Base-by-base conservation (phyloP, 129 eudicot species). In the Silybum marianum region DNA sequence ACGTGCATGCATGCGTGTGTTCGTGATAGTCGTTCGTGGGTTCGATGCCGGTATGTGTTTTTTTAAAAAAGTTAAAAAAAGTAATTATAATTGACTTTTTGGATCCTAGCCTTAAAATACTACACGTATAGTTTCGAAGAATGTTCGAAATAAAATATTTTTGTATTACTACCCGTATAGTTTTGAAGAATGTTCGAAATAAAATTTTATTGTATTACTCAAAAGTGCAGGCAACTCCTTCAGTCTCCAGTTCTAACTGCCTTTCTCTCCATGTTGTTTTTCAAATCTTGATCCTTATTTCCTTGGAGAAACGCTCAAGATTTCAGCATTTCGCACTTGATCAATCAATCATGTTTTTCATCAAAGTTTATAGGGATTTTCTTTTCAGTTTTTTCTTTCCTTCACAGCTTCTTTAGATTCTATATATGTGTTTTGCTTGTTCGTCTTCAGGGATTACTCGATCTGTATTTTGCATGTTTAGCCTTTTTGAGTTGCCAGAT, bases 401-500 rank as follows among this genome's bases (percentile, higher is more conserved):
- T 48, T 48, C 60, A 48, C 60, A 48, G 54, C 54, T 44, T 16
- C 54, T 44, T 9, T 11, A 10, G 19, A 48, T 48, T 48, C 54
- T 44, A 18, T 48, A 0, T 32, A 3, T 28, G 51, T 44, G 3
- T 46, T 46, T 46, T 4, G 58, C 22, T 7, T 34, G 8, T 69
- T 69, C 8, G 16, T 30, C 38, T 69, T 30, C 19, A 7, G 22
- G 11, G 11, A 60, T 60, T 60, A 60, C 67, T 60, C 65, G 25
- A 60, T 60, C 3, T 60, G 24, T 14, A 6, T 46, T 54, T 54
- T 54, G 22, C 21, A 18, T 54, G 25, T 34, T 6, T 65, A 77
- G 73, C 80, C 10, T 9, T 19, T 34, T 76, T 12, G 40, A 77
- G 62, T 51, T 77, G 34, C 32, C 36, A 63, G 69, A 63, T 63